Conservation (phyloP, 106 monocot species). For the Ottelia alismoides region DNA sequence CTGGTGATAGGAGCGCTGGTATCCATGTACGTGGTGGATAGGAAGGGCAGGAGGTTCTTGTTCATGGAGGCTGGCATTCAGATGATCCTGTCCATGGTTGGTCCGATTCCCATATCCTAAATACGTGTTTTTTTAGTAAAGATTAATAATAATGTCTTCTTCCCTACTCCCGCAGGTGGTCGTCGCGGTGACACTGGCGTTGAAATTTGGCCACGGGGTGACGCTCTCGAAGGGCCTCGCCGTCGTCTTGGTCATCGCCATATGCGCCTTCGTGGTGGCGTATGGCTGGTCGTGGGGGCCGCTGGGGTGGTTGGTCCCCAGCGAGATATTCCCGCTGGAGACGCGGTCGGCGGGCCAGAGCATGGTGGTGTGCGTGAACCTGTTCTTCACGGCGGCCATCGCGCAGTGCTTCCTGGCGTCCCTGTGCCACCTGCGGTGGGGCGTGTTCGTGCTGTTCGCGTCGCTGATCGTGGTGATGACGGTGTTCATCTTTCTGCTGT, state of each 20-base stretch:
- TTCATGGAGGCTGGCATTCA: conserved; percentile 21
- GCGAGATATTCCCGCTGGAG: conserved; percentile 40
- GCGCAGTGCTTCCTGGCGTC: conserved; percentile 27
- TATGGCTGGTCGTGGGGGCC: conserved; percentile 46
- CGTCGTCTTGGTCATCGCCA: conserved; percentile 16
- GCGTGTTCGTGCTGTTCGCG: conserved; percentile 31
- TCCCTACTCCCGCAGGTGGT: conserved; percentile 13
- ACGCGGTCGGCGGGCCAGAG: conserved; percentile 32
- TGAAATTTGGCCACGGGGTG: conserved; percentile 14
- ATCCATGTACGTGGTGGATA: conserved; percentile 19
- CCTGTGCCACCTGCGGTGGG: conserved; percentile 25
- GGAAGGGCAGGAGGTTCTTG: conserved; percentile 10
- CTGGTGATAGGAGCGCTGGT: conserved; percentile 18
- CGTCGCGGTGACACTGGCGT: conserved; percentile 13
- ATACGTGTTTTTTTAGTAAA: too few species aligned
- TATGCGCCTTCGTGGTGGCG: conserved; percentile 20
- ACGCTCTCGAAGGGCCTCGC: conserved; percentile 11
- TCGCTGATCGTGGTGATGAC: conserved; percentile 23
- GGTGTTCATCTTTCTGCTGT: conserved; percentile 14
- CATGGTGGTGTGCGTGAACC: conserved; percentile 29
- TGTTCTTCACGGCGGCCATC: conserved; percentile 26
- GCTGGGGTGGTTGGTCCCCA: conserved; percentile 35
- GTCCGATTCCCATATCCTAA: too few species aligned
- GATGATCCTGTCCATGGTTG: conserved; percentile 19
- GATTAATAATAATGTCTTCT: too few species aligned